Base-by-base conservation (phyloP, 129 eudicot genomes). In the Escallonia herrerae region DNA sequence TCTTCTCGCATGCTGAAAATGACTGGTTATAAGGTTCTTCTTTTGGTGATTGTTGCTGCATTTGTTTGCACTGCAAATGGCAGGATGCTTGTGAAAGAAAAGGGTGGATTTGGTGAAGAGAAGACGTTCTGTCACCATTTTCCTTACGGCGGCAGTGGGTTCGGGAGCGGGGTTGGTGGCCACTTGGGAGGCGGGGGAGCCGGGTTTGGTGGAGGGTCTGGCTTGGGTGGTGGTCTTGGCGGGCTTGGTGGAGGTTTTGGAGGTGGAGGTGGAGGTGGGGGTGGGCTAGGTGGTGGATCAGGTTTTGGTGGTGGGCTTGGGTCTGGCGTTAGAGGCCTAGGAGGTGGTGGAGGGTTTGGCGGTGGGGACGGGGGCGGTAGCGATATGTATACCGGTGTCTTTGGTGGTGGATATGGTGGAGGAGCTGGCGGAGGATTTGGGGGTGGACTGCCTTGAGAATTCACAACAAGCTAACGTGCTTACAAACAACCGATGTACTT, bases 371-470 rank as follows among this genome's bases (percentile, higher is more conserved):
- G 56, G 12, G 43, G 61, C 15, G 51, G 47, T 11, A 45, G 39
- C n/a, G 70, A 22, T 22, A 22, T 22, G 33, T 22, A 65, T 12
- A 64, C 65, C 6, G 49, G 15, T 66, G 60, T 15, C 6, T 14
- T 4, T 50, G 71, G 71, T 37, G 48, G 41, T 8, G 66, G 74
- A 10, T 49, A 6, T 47, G 74, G 58, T 38, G 76, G 40, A 43
- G 63, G 56, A 63, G 70, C 33, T 43, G 70, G 70, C 5, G 58
- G 69, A 64, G 77, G 77, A 11, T 4, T 56, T 48, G 63, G 65
- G 55, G 65, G 48, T 44, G 77, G 65, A 66, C 42, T 66, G 61
- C 61, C 71, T 12, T 66, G 61, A 66, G 37, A 43, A 7, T 10
- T 15, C 40, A 15, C 41, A 0, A 15, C 1, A 22, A 22, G 33